Evolutionary conservation across 345 rosid species (phyloP).

Genomic region (Salix viminalis): DNA sequence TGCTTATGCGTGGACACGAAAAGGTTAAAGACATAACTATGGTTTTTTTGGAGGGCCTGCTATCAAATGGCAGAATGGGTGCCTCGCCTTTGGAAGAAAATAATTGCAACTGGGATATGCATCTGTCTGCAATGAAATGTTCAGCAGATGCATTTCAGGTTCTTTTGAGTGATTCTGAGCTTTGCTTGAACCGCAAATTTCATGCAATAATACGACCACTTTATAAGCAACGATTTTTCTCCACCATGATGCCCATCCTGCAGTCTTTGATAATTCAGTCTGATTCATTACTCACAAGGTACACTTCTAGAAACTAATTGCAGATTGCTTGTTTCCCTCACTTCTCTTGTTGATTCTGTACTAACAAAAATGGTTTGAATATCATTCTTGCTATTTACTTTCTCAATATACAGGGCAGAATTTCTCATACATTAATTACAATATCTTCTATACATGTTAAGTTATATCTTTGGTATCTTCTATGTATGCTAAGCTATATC

Average conservation of each 20-base stretch:
- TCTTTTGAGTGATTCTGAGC: constrained; percentile 70
- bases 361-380: constrained; percentile 17
- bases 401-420: no score
- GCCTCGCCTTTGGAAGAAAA: constrained; percentile 14
- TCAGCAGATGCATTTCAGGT: constrained; percentile 81
- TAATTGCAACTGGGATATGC: constrained; percentile 16
- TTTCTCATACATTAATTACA: no score
- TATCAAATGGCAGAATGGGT: constrained; percentile 29
- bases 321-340: neutral
- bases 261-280: constrained; percentile 52
- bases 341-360: neutral
- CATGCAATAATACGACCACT: constrained; percentile 83
- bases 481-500: no score
- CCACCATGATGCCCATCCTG: constrained; percentile 60
- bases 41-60: constrained; percentile 55
- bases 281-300: constrained; percentile 57
- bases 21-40: constrained; percentile 58
- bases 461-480: no score
- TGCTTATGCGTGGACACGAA: constrained; percentile 83
- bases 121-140: constrained; percentile 48
- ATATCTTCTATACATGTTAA: no score
- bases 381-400: no score
- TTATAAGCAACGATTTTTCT: constrained; percentile 83
- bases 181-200: constrained; percentile 58
- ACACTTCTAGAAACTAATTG: constrained; percentile 2